Conservation (phyloP, 2,329 filamentous ascomycete genomes). For the Venturia effusa region DNA sequence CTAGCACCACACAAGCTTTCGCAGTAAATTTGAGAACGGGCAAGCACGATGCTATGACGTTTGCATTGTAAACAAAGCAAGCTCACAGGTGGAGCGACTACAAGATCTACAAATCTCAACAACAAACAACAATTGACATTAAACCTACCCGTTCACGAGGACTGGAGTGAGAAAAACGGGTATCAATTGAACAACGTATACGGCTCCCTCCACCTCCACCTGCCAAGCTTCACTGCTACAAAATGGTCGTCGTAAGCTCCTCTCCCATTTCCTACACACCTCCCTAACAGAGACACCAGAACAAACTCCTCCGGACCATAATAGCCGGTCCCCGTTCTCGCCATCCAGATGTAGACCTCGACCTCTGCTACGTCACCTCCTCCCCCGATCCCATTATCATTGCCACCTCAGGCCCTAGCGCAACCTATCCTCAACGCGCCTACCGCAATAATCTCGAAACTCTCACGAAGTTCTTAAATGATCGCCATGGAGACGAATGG, state of each 20-base stretch:
- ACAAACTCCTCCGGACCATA: slow-evolving; percentile 76
- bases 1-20: too few species aligned
- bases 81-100: not conserved
- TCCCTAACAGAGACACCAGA: slow-evolving; percentile 28
- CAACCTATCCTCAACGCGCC: slow-evolving; percentile 79
- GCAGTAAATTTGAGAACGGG: not conserved
- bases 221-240: not conserved
- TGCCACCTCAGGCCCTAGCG: slow-evolving; percentile 75
- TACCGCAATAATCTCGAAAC: slow-evolving; percentile 89
- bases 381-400: slow-evolving; percentile 43
- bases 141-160: not conserved
- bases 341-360: slow-evolving; percentile 79
- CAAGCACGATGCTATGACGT: not conserved
- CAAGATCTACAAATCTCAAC: not conserved
- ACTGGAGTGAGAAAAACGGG: not conserved
- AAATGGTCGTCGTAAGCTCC: not conserved
- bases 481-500: slow-evolving; percentile 75
- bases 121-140: not conserved
- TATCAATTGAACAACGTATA: not conserved
- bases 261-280: not conserved
- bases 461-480: slow-evolving; percentile 78
- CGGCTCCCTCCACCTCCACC: not conserved
- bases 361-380: slow-evolving; percentile 91
- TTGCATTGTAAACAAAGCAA: not conserved
- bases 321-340: slow-evolving; percentile 76